Conservation (phyloP, 2,329 filamentous ascomycete species). For the Alternaria metachromatica region DNA sequence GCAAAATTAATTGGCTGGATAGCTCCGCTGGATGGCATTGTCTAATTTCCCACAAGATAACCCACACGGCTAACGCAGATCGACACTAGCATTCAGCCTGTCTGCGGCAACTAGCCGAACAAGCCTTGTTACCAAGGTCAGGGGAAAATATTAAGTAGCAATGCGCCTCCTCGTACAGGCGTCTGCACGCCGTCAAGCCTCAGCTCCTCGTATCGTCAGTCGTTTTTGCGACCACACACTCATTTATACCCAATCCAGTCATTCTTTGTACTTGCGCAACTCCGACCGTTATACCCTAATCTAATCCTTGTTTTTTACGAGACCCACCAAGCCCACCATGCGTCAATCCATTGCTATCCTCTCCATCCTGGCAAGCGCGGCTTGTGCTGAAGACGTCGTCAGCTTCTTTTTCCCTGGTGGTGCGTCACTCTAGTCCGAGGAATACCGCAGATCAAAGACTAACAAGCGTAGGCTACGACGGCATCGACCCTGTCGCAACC, state of each 20-base stretch:
- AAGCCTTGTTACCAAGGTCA: conserved; percentile 14
- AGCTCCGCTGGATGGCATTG: conserved; percentile 1
- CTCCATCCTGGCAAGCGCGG: conserved; percentile 25
- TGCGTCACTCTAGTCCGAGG: conserved; percentile 8
- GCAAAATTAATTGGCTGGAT: neutral
- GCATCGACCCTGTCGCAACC: conserved; percentile 30
- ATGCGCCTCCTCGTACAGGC: conserved; percentile 10
- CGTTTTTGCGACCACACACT: conserved; percentile 8
- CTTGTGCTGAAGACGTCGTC: conserved; percentile 23
- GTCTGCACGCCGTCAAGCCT: conserved; percentile 1
- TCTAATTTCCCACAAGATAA: neutral
- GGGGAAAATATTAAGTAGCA: conserved; percentile 9
- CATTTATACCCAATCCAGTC: conserved; percentile 7
- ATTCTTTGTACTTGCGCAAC: neutral
- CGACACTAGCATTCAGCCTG: neutral
- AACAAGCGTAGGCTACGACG: conserved; percentile 19
- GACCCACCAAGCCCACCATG: conserved; percentile 19
- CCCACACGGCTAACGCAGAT: conserved; percentile 8
- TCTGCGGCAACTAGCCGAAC: conserved; percentile 11
- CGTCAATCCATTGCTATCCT: conserved; percentile 30
- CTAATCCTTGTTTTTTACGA: conserved; percentile 7
- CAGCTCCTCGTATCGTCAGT: neutral
- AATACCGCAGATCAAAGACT: neutral
- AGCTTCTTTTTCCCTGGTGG: conserved; percentile 33
- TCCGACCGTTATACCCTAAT: neutral